These are phyloP conservation scores for Pestalotiopsis sp. DNA, from an alignment of 2,329 filamentous ascomycete species.

Conservation along the genomic window DNA sequence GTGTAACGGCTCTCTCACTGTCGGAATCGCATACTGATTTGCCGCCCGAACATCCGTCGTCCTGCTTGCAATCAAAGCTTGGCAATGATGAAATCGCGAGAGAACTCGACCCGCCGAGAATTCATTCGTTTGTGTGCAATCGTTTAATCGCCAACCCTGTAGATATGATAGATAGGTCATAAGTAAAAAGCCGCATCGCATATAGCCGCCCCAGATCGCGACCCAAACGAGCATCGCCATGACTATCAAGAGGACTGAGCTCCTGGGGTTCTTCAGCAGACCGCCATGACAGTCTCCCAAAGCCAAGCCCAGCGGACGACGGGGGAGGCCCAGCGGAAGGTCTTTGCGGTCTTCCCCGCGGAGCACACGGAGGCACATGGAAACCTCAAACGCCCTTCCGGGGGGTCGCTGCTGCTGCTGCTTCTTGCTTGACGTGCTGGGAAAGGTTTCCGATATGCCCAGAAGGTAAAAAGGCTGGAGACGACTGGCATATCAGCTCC, in stretches of 20 bases:
- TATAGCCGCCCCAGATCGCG: conserved; percentile 1
- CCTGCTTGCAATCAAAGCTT: no score
- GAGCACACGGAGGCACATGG: not conserved
- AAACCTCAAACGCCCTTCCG: not conserved
- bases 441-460: not conserved
- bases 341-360: conserved; percentile 7
- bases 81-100: no score
- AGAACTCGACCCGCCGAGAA: not conserved
- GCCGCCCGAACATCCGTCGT: no score
- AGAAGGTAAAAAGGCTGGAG: not conserved
- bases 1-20: not conserved
- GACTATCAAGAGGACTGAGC: not conserved
- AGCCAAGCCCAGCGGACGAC: not conserved
- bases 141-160: not conserved
- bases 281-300: no score
- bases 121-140: not conserved
- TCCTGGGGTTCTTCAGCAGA: not conserved
- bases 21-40: not conserved
- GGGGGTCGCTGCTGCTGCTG: no score
- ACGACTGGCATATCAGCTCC: no score
- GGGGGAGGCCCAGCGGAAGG: not conserved
- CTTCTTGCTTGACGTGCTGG: not conserved
- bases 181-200: not conserved
- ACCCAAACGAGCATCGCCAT: not conserved
- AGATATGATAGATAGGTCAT: not conserved